phyloP scores from a whole-genome alignment of 208 protist genomes.

The Angomonas deanei region DNA sequence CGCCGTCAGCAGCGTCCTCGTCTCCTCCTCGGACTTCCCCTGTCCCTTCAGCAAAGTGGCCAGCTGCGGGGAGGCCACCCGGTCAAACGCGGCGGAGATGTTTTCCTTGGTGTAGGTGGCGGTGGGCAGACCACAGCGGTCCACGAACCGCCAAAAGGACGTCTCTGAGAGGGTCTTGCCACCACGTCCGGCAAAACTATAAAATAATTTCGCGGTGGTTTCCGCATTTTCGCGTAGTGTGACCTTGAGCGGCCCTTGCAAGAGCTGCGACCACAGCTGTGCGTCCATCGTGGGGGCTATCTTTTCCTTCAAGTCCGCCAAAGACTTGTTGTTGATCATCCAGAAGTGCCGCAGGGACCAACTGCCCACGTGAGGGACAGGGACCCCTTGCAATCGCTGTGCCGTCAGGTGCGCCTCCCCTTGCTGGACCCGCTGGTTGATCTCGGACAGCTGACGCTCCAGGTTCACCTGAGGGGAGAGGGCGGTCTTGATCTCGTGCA shows the following conservation, averaged over 20 bases:
- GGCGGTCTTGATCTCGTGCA: conserved; percentile 2
- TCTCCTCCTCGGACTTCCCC: conserved; percentile 35
- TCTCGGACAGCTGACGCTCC: conserved; percentile 14
- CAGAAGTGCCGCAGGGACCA: conserved; percentile 31
- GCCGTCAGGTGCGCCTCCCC: conserved; percentile 8
- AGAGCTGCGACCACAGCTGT: conserved; percentile 31
- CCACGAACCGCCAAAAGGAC: conserved; percentile 77
- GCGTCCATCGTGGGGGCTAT: conserved; percentile 18
- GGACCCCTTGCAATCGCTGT: conserved; percentile 14
- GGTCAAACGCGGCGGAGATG: conserved; percentile 59
- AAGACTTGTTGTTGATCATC: conserved; percentile 26
- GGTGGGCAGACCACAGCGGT: conserved; percentile 17
- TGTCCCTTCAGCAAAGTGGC: conserved; percentile 16
- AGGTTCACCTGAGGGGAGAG: conserved; percentile 6
- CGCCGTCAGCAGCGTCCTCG: conserved; percentile 32
- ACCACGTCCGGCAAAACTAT: conserved; percentile 56
- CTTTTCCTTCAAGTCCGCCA: conserved; percentile 40
- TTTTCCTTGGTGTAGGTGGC: conserved; percentile 25
- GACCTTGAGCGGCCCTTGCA: conserved; percentile 25
- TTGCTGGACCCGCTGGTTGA: conserved; percentile 6
- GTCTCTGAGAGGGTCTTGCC: conserved; percentile 56
- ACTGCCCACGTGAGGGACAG: conserved; percentile 41
- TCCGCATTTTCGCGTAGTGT: conserved; percentile 40
- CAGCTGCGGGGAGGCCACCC: conserved; percentile 69
- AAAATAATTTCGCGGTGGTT: conserved; percentile 53